Conservation (phyloP, 805 yeast genomes). For the Zygoascus ofunaensis region DNA sequence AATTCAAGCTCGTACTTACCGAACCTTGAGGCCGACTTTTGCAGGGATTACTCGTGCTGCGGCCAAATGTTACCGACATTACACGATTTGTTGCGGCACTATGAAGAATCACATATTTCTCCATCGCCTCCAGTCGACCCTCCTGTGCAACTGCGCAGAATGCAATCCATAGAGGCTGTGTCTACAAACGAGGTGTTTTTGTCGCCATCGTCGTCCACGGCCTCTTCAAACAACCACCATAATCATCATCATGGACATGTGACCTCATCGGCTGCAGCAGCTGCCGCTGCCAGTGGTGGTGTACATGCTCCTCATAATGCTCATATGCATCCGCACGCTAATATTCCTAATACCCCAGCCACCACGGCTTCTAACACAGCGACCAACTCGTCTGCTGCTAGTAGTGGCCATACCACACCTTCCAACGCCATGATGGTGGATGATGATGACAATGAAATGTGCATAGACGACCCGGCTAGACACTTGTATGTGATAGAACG, state of each 20-base stretch:
- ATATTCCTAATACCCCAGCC: no score
- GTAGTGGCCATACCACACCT: no score
- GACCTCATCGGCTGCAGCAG: no score
- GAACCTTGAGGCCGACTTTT: slow-evolving; percentile 87
- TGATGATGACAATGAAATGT: slow-evolving; percentile 56
- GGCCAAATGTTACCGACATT: slow-evolving; percentile 86
- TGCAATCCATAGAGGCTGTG: slow-evolving; percentile 70
- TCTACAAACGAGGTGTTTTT: slow-evolving; percentile 89
- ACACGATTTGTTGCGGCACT: slow-evolving; percentile 87
- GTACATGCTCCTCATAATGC: no score
- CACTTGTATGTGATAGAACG: slow-evolving; percentile 86
- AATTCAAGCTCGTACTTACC: slow-evolving; percentile 74
- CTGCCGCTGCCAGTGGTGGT: no score
- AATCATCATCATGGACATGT: no score
- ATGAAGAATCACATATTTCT: slow-evolving; percentile 89
- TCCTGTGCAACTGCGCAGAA: slow-evolving; percentile 27
- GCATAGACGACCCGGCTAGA: slow-evolving; percentile 95
- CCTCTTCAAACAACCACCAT: slow-evolving; percentile 20
- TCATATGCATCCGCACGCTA: no score
- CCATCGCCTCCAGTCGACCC: slow-evolving; percentile 41
- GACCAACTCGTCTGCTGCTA: no score
- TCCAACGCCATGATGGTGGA: slow-evolving; percentile 26
- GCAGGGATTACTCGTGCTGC: slow-evolving; percentile 94
- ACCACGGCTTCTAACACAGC: no score
- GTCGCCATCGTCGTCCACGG: slow-evolving; percentile 29